Percentiles rank a stretch among this genome's conserved stretches.
These are phyloP conservation scores for Nannizziopsis barbatae DNA, from an alignment of 2,329 filamentous ascomycete species.

Conservation along the genomic window DNA sequence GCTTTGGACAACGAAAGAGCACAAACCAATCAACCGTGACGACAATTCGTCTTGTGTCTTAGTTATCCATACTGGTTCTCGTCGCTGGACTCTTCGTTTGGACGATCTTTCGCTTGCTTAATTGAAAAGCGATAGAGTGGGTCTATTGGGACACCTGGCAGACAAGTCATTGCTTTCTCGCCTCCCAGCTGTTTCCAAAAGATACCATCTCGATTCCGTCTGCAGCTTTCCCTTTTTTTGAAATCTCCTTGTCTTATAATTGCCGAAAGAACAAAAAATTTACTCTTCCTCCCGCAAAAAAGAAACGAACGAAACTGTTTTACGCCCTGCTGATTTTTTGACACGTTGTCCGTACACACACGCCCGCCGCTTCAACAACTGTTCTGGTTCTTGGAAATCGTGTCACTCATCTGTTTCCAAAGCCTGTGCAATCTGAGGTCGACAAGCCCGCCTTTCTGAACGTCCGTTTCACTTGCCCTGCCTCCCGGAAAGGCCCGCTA, in stretches of 20 bases:
- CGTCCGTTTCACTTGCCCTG: background rate
- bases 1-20: too few relatives aligned
- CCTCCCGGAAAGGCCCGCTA: background rate
- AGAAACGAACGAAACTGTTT: background rate
- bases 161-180: slow-evolving; percentile 7
- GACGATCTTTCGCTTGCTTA: background rate
- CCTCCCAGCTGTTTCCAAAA: background rate
- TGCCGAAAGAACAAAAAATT: too few relatives aligned
- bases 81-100: background rate
- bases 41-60: too few relatives aligned
- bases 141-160: slow-evolving; percentile 5
- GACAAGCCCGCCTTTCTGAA: background rate
- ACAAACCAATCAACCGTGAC: too few relatives aligned
- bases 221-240: too few relatives aligned
- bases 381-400: background rate
- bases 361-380: too few relatives aligned
- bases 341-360: slow-evolving; percentile 3
- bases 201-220: too few relatives aligned
- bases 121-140: slow-evolving; percentile 3
- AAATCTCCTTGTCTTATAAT: too few relatives aligned
- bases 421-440: slow-evolving; percentile 1
- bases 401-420: slow-evolving; percentile 9
- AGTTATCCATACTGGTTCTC: too few relatives aligned
- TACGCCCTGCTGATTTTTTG: background rate
- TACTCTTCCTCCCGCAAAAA: too few relatives aligned